Percentiles rank a stretch among this genome's conserved stretches.
Evolutionary conservation across 441 rosid genomes (phyloP).

Genomic region (Heliophila coronopifolia): DNA sequence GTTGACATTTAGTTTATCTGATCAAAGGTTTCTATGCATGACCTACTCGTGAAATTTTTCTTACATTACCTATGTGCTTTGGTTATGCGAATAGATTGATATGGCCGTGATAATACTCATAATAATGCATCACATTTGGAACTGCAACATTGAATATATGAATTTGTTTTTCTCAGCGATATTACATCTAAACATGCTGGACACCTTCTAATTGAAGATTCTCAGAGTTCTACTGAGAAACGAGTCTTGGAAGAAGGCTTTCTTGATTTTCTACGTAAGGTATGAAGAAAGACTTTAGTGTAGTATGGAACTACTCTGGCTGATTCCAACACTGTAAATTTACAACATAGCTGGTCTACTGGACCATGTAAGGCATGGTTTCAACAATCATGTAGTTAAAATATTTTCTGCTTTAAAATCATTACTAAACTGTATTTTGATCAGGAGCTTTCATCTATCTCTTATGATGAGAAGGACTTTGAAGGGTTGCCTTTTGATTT

Average conservation of each 20-base stretch:
- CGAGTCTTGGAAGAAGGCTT: slow-evolving; percentile 64
- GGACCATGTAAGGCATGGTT: not conserved
- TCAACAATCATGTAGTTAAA: not conserved
- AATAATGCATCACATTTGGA: not conserved
- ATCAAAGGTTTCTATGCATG: slow-evolving; percentile 56
- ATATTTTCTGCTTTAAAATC: not conserved
- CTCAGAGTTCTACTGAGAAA: slow-evolving; percentile 41
- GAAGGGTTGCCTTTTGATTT: slow-evolving; percentile 87
- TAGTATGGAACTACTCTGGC: not conserved
- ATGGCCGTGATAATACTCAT: slow-evolving; percentile 1
- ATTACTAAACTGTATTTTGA: slow-evolving; percentile 21
- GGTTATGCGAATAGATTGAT: slow-evolving; percentile 1
- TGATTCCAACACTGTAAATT: not conserved
- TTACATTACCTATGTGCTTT: not conserved
- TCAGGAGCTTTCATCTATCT: slow-evolving; percentile 73
- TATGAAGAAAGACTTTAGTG: slow-evolving; percentile 25
- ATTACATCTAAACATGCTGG: slow-evolving; percentile 45
- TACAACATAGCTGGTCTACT: not conserved
- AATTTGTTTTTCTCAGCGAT: slow-evolving; percentile 35
- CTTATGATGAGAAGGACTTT: slow-evolving; percentile 61
- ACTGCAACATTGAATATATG: not conserved
- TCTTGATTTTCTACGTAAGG: slow-evolving; percentile 73
- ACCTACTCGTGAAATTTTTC: slow-evolving; percentile 17
- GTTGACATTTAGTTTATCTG: slow-evolving; percentile 66
- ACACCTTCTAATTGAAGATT: slow-evolving; percentile 53